Conservation (phyloP, 192 early-diverging fungal genomes). For the Pilaira anomala region DNA sequence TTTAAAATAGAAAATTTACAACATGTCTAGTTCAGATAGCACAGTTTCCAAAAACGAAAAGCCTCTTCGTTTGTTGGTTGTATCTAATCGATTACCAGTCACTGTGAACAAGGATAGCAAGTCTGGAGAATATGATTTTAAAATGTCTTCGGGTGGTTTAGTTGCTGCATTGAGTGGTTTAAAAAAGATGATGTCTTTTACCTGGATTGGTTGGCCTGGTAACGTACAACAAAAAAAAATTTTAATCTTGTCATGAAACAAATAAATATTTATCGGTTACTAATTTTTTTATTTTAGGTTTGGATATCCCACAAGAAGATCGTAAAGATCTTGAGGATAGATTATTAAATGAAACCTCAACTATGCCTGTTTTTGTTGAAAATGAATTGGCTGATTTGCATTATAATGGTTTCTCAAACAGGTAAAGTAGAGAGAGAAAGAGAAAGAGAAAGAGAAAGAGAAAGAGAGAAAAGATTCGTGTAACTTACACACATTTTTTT, state of each 20-base stretch:
- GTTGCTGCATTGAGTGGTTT: slow-evolving; percentile 93
- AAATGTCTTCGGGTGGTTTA: slow-evolving; percentile 92
- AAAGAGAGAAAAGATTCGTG: slow-evolving; percentile 4
- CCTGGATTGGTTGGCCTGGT: slow-evolving; percentile 99
- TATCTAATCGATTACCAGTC: slow-evolving; percentile 95
- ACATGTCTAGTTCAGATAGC: background rate
- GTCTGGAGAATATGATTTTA: slow-evolving; percentile 54
- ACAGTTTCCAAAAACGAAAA: slow-evolving; percentile 24
- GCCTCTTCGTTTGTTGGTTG: slow-evolving; percentile 73
- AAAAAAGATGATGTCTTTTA: slow-evolving; percentile 93
- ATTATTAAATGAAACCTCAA: slow-evolving; percentile 77
- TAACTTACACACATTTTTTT: slow-evolving; percentile 1
- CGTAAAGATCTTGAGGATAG: slow-evolving; percentile 60
- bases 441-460: background rate
- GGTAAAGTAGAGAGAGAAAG: slow-evolving; percentile 33
- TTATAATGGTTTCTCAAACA: slow-evolving; percentile 99
- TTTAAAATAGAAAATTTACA: background rate
- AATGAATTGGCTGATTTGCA: slow-evolving; percentile 92
- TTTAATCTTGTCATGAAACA: background rate
- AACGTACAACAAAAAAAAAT: slow-evolving; percentile 12
- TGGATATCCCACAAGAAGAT: slow-evolving; percentile 82
- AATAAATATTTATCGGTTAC: background rate
- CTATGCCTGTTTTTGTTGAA: slow-evolving; percentile 91
- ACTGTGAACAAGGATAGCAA: slow-evolving; percentile 70
- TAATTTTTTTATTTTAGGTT: slow-evolving; percentile 43